Conservation (phyloP, 75 land plant species). For the Picea sitchensis region DNA sequence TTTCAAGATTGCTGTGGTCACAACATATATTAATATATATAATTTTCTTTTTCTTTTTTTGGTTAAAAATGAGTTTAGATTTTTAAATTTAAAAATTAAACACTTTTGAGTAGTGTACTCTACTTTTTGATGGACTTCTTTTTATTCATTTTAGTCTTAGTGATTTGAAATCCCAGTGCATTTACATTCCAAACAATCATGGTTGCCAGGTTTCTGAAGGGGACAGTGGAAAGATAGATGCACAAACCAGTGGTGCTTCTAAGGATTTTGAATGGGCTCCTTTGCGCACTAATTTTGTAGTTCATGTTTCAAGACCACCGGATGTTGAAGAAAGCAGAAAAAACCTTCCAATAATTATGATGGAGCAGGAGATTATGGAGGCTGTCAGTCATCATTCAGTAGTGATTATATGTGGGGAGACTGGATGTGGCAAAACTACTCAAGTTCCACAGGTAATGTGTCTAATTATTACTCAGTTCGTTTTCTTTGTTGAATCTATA, state of each 20-base stretch:
- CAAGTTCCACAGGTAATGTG: conserved; percentile 96
- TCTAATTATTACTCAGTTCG: not conserved
- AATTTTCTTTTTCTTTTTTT: too few species aligned
- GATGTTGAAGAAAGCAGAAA: conserved; percentile 68
- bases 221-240: not conserved
- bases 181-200: not conserved
- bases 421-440: conserved; percentile 99
- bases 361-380: conserved; percentile 99
- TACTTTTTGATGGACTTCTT: too few species aligned
- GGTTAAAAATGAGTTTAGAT: too few species aligned
- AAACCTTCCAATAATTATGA: conserved; percentile 94
- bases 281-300: conserved; percentile 25
- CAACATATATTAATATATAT: too few species aligned
- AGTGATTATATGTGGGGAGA: conserved; percentile 94
- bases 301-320: conserved; percentile 67
- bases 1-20: too few species aligned
- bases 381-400: conserved; percentile 70
- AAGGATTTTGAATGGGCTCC: not conserved
- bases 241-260: not conserved
- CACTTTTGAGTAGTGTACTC: too few species aligned
- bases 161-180: too few species aligned
- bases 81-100: too few species aligned
- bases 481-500: not conserved
- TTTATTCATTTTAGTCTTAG: too few species aligned
- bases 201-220: not conserved